A percentile compares a stretch with the other conserved stretches of the same genome.
phyloP scores from a whole-genome alignment of 306 rosid species.

The Quercus glauca region DNA sequence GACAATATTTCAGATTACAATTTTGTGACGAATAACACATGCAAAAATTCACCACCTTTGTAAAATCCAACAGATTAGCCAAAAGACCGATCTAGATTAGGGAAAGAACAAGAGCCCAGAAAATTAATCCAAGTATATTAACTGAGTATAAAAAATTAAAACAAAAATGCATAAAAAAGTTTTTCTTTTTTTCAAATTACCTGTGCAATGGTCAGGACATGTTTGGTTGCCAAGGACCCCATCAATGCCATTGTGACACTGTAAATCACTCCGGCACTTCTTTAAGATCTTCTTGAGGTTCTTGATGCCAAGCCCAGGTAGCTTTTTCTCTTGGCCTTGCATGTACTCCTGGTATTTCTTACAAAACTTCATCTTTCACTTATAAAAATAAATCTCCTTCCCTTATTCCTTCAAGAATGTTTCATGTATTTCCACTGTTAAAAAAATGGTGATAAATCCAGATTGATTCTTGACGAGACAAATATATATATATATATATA shows the following conservation, averaged over 20 bases:
- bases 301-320: conserved; percentile 82
- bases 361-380: conserved; percentile 80
- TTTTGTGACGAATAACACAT: neutral
- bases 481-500: neutral
- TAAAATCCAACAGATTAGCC: neutral
- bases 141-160: neutral
- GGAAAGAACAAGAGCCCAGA: neutral
- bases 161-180: neutral
- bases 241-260: conserved; percentile 29
- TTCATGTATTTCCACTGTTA: neutral
- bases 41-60: neutral
- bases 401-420: neutral
- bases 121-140: neutral
- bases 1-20: neutral
- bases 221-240: conserved; percentile 24
- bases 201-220: conserved; percentile 72
- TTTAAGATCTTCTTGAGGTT: conserved; percentile 86
- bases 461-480: neutral
- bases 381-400: neutral
- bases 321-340: conserved; percentile 69
- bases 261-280: conserved; percentile 52
- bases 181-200: conserved; percentile 20
- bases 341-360: conserved; percentile 81
- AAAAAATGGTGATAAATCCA: neutral
- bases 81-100: neutral